These are phyloP conservation scores for Aspergillus indologenus DNA, from an alignment of 495 filamentous ascomycete species.

Conservation along the genomic window DNA sequence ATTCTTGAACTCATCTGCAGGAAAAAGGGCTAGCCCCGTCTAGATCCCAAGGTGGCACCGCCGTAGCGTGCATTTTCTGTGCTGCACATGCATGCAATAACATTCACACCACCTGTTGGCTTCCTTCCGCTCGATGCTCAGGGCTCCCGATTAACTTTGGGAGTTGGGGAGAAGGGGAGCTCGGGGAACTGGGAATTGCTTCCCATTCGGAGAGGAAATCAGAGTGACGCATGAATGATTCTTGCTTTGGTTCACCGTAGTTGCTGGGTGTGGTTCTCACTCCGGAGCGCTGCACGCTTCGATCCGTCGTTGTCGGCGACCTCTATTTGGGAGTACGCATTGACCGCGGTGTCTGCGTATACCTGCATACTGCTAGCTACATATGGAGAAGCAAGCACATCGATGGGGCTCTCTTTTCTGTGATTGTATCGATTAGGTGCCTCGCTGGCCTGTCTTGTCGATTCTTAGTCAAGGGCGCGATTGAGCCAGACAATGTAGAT, in stretches of 20 bases:
- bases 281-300: background rate
- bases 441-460: too few species aligned
- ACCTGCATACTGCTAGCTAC: background rate
- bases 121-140: background rate
- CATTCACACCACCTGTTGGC: constrained; percentile 2
- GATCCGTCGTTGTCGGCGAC: background rate
- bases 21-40: background rate
- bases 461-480: too few species aligned
- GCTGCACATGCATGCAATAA: constrained; percentile 14
- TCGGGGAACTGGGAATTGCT: background rate
- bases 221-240: too few species aligned
- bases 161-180: background rate
- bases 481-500: too few species aligned
- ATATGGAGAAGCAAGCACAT: background rate
- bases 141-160: background rate
- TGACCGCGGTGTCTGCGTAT: background rate
- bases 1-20: background rate
- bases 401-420: too few species aligned
- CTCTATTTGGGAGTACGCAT: background rate
- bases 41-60: constrained; percentile 2
- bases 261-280: too few species aligned
- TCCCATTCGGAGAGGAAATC: too few species aligned
- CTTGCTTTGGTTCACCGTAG: too few species aligned
- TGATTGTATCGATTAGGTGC: too few species aligned
- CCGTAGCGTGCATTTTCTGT: constrained; percentile 1